Percentiles rank a stretch among this genome's conserved stretches.
These are phyloP conservation scores for Aspergillus funiculosus DNA, from an alignment of 495 filamentous ascomycete species.

Conservation along the genomic window DNA sequence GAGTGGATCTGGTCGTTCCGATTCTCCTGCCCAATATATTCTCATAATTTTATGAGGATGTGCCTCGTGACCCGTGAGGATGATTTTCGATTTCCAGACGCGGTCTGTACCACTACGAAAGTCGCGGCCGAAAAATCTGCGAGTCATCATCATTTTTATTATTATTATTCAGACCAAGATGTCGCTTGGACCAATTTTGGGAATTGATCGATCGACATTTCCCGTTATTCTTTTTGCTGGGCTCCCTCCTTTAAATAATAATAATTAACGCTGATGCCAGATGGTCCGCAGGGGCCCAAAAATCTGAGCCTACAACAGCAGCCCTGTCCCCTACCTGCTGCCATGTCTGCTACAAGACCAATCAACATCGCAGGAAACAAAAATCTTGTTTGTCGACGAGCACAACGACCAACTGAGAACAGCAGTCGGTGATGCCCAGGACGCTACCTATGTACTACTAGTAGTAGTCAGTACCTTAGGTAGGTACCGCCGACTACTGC, in stretches of 20 bases:
- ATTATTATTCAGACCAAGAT: constrained; percentile 13
- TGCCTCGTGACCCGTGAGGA: background rate
- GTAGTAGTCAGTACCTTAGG: background rate
- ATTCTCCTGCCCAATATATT: too few relatives aligned
- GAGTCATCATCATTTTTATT: too few relatives aligned
- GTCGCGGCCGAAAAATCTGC: constrained; percentile 10
- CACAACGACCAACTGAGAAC: constrained; percentile 9
- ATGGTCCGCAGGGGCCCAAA: constrained; percentile 6
- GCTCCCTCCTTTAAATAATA: constrained; percentile 3
- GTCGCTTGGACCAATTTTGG: constrained; percentile 8
- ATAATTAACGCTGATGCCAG: background rate
- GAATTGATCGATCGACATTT: constrained; percentile 10
- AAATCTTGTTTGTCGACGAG: too few relatives aligned
- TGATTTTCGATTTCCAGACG: constrained; percentile 11
- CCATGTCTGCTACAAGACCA: constrained; percentile 4
- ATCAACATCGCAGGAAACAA: constrained; percentile 6
- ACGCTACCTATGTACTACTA: constrained; percentile 6
- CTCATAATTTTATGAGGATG: constrained; percentile 1
- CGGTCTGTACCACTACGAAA: constrained; percentile 14
- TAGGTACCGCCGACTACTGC: too few relatives aligned
- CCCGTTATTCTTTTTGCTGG: background rate
- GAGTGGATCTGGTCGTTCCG: constrained; percentile 3
- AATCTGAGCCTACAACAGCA: too few relatives aligned
- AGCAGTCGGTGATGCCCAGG: constrained; percentile 16
- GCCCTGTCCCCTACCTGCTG: too few relatives aligned